These are phyloP conservation scores for Pleodorina starrii DNA, from an alignment of 139 green algal species.

Conservation along the genomic window DNA sequence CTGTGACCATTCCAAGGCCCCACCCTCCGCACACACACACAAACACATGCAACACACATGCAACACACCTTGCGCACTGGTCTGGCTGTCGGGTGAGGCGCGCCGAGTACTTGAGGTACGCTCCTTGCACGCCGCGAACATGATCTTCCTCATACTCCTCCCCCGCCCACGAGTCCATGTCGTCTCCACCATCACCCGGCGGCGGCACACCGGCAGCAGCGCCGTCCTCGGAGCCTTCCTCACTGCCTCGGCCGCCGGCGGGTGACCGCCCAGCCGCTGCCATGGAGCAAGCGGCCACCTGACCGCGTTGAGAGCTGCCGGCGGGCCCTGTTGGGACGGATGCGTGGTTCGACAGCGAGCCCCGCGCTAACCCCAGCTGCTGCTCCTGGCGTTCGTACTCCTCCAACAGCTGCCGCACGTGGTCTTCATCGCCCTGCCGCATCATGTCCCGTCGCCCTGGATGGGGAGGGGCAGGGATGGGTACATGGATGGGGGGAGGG, in stretches of 20 bases:
- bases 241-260: neutral
- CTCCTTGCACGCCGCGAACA: constrained; percentile 54
- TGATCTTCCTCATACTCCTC: constrained; percentile 80
- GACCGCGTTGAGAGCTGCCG: no score
- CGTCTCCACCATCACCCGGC: no score
- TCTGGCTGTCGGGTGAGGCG: constrained; percentile 67
- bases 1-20: no score
- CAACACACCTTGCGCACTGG: constrained; percentile 75
- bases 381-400: constrained; percentile 48
- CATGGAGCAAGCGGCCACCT: no score
- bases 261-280: neutral
- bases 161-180: constrained; percentile 64
- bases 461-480: neutral
- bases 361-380: no score
- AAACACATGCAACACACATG: no score
- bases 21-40: no score
- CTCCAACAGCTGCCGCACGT: constrained; percentile 62
- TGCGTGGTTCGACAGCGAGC: no score
- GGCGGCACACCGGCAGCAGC: neutral
- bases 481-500: neutral
- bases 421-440: constrained; percentile 35
- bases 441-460: neutral
- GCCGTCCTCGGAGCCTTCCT: neutral
- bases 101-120: constrained; percentile 76
- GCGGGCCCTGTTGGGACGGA: no score